Evolutionary conservation across 2,329 filamentous ascomycete genomes (phyloP), one percentile per base, ranked within the genome.

Genomic region (Proliferodiscus dingleyae): DNA sequence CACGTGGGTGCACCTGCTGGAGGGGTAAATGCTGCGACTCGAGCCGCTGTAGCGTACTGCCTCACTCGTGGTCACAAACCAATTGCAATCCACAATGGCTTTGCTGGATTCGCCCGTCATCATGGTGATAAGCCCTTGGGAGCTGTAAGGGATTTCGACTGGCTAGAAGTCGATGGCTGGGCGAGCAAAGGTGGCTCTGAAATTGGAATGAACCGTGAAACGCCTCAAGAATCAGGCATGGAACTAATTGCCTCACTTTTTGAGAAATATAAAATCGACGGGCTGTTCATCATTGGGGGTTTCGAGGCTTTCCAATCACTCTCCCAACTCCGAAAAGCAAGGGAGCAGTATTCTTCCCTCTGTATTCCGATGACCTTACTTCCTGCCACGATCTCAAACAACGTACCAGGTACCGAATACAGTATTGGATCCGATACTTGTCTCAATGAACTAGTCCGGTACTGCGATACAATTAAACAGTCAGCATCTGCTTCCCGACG

Each of bases 341-440:
- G 89, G 45, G 77, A 81, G 28, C 70, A 87, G 50, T 95, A 87
- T 68, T 82, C 87, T 9, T 84, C 86, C 1, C 86, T 98, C 63
- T 89, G 88, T 66, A 96, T 98, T 53, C 93, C 93, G 16, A 88
- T 97, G 75, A 79, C 85, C 43, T 77, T 96, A 33, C 75, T 98
- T 21, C 93, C 93, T 0, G 93, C 93, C n/a, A 98, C 93, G 8
- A 91, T 98, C 58, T 95, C 89, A 55, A 98, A 98, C 75, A 98
- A 98, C 65, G 93, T 98, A 4, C 93, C 93, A 0, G 93, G 93
- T 30, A 95, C 91, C 0, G 93, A 98, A 68, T 97, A 96, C 72
- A 96, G 89, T 1, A 80, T 98, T 37, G 93, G 93, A 34, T 95
- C 89, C 24, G 93, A 98, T 62, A 98, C 93, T 1, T 97, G 93